These are phyloP conservation scores for Fusarium decemcellulare DNA, from an alignment of 2,329 filamentous ascomycete genomes.

Conservation along the genomic window DNA sequence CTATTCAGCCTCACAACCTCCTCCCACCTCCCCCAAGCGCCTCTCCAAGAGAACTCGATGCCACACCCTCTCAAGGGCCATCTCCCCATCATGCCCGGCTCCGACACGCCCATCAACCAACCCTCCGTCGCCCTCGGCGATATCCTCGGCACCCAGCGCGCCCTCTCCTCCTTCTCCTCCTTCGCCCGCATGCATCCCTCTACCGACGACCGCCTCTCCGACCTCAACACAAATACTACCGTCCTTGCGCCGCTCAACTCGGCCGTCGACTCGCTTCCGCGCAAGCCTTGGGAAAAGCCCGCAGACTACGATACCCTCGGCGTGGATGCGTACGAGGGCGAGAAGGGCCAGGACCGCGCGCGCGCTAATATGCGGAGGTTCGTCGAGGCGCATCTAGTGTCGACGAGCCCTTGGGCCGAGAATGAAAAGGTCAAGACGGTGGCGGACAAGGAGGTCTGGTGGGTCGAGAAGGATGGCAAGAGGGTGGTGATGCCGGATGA, in stretches of 20 bases:
- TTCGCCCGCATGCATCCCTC: slow-evolving; percentile 82
- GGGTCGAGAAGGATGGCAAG: slow-evolving; percentile 79
- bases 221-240: slow-evolving; percentile 79
- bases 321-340: slow-evolving; percentile 80
- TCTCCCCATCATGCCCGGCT: slow-evolving; percentile 48
- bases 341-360: slow-evolving; percentile 82
- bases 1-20: slow-evolving; percentile 31
- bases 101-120: slow-evolving; percentile 49
- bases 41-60: slow-evolving; percentile 21
- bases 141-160: slow-evolving; percentile 83
- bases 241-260: slow-evolving; percentile 90
- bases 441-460: slow-evolving; percentile 79
- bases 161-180: slow-evolving; percentile 87
- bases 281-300: slow-evolving; percentile 89
- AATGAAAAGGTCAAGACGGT: slow-evolving; percentile 76
- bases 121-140: slow-evolving; percentile 82
- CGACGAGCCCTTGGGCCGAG: slow-evolving; percentile 81
- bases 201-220: slow-evolving; percentile 78
- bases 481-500: slow-evolving; percentile 83
- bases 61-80: slow-evolving; percentile 36
- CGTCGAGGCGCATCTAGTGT: slow-evolving; percentile 88
- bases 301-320: slow-evolving; percentile 79
- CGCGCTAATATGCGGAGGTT: slow-evolving; percentile 83
- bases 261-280: slow-evolving; percentile 81
- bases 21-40: slow-evolving; percentile 18